Evolutionary conservation across 2,329 filamentous ascomycete genomes (phyloP), one percentile per base, ranked within the genome.

Genomic region (Neobulgaria alba): DNA sequence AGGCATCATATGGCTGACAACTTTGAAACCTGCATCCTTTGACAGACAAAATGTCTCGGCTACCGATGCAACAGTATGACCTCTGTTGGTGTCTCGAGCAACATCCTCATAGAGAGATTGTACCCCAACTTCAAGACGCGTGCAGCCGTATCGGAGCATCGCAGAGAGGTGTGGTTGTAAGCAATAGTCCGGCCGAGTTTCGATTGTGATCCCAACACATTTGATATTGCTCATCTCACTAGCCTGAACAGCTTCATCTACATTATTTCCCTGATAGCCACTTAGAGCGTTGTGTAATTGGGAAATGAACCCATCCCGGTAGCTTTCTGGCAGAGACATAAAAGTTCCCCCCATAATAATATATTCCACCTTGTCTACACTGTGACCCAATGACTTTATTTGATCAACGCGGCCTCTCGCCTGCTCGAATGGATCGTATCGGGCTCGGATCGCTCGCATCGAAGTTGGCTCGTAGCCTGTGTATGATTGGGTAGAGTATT

Each of bases 321-420:
- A 98, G 17, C 82, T 79, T 56, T 88, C 80, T 7, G 90, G 75
- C 18, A 98, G 67, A 2, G 90, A 96, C 93, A 98, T 98, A 65
- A 98, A 98, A 0, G 92, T 98, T 51, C 92, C 92, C 45, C 92
- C 92, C 92, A 98, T 98, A 61, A 98, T 95, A 59, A 98, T 98
- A 63, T 96, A 98, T 68, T 98, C 92, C 17, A 98, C 92, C 63
- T 98, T 98, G 67, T 98, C 92, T 35, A 98, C 92, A 33, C 87
- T 95, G 63, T 98, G 92, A 1, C 92, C 92, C 0, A 98, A 73
- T 2, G 86, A 85, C 63, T 94, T 93, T 59, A 98, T 87, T 66
- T 98, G 92, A 56, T 98, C 93, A 4, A 98, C 90, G 53, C 92
- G 79, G 31, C 92, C 92, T 61, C 92, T 76, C 12, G 92, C 92